Conservation (phyloP, 257 asterid genomes). For the Lycium ferocissimum region DNA sequence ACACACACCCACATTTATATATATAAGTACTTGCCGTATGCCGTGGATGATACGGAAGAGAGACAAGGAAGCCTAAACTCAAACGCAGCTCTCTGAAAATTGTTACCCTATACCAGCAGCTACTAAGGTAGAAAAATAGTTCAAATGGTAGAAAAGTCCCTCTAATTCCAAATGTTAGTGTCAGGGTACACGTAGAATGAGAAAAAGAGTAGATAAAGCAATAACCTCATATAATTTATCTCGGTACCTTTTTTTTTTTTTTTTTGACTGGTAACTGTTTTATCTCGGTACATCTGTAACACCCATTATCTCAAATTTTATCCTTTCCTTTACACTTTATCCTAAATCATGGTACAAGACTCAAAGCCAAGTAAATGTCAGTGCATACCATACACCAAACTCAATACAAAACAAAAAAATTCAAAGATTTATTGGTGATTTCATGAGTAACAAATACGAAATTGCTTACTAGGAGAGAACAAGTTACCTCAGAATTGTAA, state of each 20-base stretch:
- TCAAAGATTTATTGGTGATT: not conserved
- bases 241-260: not conserved
- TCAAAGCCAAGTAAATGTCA: not conserved
- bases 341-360: not conserved
- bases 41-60: not conserved
- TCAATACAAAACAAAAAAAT: not conserved
- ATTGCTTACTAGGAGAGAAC: conserved; percentile 11
- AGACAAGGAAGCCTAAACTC: not conserved
- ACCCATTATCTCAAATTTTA: not conserved
- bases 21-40: not conserved
- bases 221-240: not conserved
- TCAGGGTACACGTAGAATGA: not conserved
- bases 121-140: not conserved
- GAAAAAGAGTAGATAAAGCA: not conserved
- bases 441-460: not conserved
- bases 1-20: not conserved
- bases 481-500: conserved; percentile 88
- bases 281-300: not conserved
- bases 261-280: not conserved
- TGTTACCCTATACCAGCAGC: conserved; percentile 3
- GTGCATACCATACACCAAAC: not conserved
- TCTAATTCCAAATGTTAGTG: not conserved
- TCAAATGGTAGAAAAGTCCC: not conserved
- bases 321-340: not conserved
- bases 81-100: not conserved